Conservation (phyloP, 352 stramenopile genomes). For the Saprolegnia parasitica region DNA sequence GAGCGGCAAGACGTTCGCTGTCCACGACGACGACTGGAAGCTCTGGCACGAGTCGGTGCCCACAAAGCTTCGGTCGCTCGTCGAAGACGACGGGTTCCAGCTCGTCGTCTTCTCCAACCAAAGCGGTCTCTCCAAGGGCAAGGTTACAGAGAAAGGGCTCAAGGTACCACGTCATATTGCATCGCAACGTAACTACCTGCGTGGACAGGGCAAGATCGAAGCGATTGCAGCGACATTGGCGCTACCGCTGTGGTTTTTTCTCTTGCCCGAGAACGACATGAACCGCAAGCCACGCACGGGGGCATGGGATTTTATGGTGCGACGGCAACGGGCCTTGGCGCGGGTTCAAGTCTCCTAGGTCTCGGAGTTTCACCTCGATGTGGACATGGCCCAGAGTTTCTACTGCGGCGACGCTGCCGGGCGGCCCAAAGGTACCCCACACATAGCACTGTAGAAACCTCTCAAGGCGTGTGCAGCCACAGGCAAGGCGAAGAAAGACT, state of each 20-base stretch:
- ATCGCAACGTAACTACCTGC: background rate
- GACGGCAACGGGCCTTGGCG: slow-evolving; percentile 21
- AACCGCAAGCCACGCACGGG: slow-evolving; percentile 77
- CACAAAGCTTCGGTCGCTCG: slow-evolving; percentile 42
- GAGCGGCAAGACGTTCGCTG: slow-evolving; percentile 75
- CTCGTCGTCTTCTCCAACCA: slow-evolving; percentile 82
- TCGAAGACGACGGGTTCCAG: slow-evolving; percentile 45
- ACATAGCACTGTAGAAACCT: background rate
- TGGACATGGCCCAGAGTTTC: slow-evolving; percentile 59
- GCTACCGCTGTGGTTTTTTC: slow-evolving; percentile 61
- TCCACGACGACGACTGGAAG: slow-evolving; percentile 67
- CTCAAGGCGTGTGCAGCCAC: slow-evolving; percentile 8
- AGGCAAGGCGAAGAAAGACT: slow-evolving; percentile 66
- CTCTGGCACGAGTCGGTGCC: slow-evolving; percentile 60
- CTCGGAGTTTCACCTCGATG: background rate
- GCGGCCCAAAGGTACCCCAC: slow-evolving; percentile 41
- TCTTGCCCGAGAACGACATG: slow-evolving; percentile 62
- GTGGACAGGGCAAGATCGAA: slow-evolving; percentile 52
- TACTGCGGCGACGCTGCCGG: slow-evolving; percentile 82
- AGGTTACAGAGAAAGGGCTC: slow-evolving; percentile 50
- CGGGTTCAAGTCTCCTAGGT: background rate
- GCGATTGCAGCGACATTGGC: slow-evolving; percentile 55
- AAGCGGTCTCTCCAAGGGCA: slow-evolving; percentile 75
- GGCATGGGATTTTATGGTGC: slow-evolving; percentile 54
- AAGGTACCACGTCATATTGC: too few relatives aligned